Base-by-base conservation (phyloP, 768 basidiomycete genomes). In the Pulveroboletus sp. region DNA sequence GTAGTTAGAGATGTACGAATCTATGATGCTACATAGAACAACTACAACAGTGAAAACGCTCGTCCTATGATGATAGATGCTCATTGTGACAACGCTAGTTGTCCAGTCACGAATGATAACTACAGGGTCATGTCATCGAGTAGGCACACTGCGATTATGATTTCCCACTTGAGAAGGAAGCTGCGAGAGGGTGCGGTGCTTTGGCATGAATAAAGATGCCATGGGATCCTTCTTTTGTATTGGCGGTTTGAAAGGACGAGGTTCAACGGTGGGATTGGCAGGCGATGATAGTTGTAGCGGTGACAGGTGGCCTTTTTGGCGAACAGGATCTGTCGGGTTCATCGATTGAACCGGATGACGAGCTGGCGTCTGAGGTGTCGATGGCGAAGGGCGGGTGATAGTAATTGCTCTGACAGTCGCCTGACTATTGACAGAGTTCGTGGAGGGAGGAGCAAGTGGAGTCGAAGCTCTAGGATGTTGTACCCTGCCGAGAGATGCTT, bases 181-280 rank as follows among this genome's bases (percentile, higher is more conserved):
- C 56, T 82, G 81, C 20, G 80, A 80, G 58, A 80, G 69, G 20
- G 80, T 74, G 50, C 84, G 82, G 54, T 82, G 85, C 67, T 87
- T 89, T 45, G 87, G 87, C 65, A 89, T 83, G 67, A 90, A 90
- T 10, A 79, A 57, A 3, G 72, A 64, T 32, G 74, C 58, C 79
- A 81, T 80, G 20, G 81, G 82, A 63, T 86, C 80, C 67, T 76
- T 86, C 73, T 81, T 86, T 51, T 67, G 60, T 51, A 69, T 55
- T 11, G 71, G 66, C 29, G 70, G 48, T 58, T 73, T 76, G 45
- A 68, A 57, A 20, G 69, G 66, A 26, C 68, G 67, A 35, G 66
- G 34, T 40, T 71, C 63, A 14, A 61, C 41, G 36, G 36, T 14
- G 52, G 50, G 46, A 24, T 51, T 51, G 24, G 50, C 30, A 42